These are phyloP conservation scores for Passiflora organensis DNA, from an alignment of 345 rosid genomes.

Conservation along the genomic window DNA sequence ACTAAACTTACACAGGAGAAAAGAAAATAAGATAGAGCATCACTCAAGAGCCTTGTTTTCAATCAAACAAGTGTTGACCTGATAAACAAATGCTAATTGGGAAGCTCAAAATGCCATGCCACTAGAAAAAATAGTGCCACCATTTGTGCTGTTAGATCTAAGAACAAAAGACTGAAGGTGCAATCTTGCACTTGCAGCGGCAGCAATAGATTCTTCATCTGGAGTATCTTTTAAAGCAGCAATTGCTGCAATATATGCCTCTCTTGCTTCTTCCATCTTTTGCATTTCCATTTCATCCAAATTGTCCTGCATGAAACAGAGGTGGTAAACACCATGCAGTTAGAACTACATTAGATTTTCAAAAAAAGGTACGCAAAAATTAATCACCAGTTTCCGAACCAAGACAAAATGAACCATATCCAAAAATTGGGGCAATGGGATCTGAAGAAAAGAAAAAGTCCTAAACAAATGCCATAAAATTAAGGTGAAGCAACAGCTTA, in stretches of 20 bases:
- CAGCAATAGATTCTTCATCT: conserved; percentile 77
- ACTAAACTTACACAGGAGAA: too few relatives aligned
- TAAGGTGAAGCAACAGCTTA: conserved; percentile 30
- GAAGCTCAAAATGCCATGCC: background rate
- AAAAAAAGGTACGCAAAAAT: too few relatives aligned
- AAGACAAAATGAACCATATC: too few relatives aligned
- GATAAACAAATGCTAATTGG: background rate
- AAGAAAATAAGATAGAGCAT: too few relatives aligned
- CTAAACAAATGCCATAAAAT: too few relatives aligned
- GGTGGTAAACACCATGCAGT: background rate
- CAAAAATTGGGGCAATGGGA: too few relatives aligned
- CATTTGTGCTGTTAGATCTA: conserved; percentile 15
- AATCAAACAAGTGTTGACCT: background rate
- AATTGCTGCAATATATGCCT: conserved; percentile 66
- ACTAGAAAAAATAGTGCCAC: background rate
- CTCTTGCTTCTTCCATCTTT: conserved; percentile 77
- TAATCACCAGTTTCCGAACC: too few relatives aligned
- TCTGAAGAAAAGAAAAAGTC: too few relatives aligned
- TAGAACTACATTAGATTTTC: background rate
- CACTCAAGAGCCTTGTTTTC: too few relatives aligned
- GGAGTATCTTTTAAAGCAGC: conserved; percentile 59
- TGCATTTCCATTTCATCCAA: conserved; percentile 41
- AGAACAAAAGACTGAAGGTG: conserved; percentile 64
- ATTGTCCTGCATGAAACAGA: conserved; percentile 43
- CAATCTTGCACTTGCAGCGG: conserved; percentile 64